These are phyloP conservation scores for Oryza punctata DNA, from an alignment of 176 grass and related monocot genomes.

Conservation along the genomic window DNA sequence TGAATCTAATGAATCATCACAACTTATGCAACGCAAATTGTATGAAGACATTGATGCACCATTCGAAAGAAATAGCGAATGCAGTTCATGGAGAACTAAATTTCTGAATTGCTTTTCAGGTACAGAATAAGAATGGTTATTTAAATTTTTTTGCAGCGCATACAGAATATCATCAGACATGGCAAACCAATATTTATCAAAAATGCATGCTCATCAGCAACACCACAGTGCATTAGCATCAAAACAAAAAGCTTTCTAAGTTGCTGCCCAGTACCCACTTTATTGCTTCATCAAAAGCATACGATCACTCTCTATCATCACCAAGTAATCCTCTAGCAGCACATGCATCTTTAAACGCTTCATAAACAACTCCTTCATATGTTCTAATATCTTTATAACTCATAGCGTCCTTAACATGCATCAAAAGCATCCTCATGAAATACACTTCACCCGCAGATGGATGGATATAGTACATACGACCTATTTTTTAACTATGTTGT, in stretches of 20 bases:
- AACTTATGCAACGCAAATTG: no score
- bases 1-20: no score
- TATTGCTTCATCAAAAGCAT: neutral
- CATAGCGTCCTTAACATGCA: neutral
- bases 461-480: conserved; percentile 4
- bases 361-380: neutral
- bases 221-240: conserved; percentile 3
- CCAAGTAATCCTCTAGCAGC: neutral
- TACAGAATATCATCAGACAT: neutral
- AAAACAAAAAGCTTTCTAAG: conserved; percentile 1
- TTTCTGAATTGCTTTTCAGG: no score
- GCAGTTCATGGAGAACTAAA: no score
- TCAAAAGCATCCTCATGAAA: conserved; percentile 7
- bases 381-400: neutral
- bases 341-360: neutral
- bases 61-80: no score
- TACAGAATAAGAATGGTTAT: no score
- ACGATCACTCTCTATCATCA: neutral
- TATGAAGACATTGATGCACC: no score
- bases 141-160: no score
- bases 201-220: neutral
- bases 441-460: conserved; percentile 6
- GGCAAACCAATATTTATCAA: neutral
- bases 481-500: neutral
- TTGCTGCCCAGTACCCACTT: neutral